Conservation (phyloP, 140 eudicot genomes). For the Flaveria floridana region DNA sequence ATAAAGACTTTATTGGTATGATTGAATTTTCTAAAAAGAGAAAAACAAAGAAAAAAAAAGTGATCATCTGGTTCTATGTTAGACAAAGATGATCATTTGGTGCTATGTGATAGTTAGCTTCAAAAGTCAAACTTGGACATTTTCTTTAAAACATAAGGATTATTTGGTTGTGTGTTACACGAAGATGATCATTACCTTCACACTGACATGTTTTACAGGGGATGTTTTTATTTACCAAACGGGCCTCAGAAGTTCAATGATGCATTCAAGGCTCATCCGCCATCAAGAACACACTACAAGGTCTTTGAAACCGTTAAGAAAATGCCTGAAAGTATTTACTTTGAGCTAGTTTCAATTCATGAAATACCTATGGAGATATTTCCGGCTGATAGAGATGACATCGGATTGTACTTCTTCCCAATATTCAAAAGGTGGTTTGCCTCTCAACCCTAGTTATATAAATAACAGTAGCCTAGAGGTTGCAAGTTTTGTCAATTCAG, state of each 20-base stretch:
- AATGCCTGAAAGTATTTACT: slow-evolving; percentile 55
- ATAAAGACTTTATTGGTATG: neutral
- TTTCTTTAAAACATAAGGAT: neutral
- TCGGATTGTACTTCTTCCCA: slow-evolving; percentile 63
- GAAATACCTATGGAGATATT: slow-evolving; percentile 41
- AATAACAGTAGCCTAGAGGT: neutral
- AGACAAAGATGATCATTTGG: slow-evolving; percentile 9
- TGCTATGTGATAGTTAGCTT: no score
- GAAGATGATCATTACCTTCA: slow-evolving; percentile 15
- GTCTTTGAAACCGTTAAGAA: slow-evolving; percentile 41
- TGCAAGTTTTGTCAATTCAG: neutral
- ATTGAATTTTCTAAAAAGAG: neutral
- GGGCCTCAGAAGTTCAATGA: slow-evolving; percentile 20
- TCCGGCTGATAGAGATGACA: slow-evolving; percentile 49
- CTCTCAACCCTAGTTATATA: slow-evolving; percentile 4
- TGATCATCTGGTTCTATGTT: neutral
- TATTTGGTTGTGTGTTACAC: neutral
- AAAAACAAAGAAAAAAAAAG: no score
- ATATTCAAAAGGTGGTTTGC: slow-evolving; percentile 38
- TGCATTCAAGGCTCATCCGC: slow-evolving; percentile 53
- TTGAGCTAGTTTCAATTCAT: slow-evolving; percentile 41
- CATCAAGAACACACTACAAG: slow-evolving; percentile 42
- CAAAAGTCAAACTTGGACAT: no score
- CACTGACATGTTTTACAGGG: slow-evolving; percentile 40
- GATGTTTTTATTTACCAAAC: slow-evolving; percentile 43